Evolutionary conservation across 306 rosid species (phyloP), one percentile per base, ranked within the genome.

Genomic region (Lathyrus aphaca): DNA sequence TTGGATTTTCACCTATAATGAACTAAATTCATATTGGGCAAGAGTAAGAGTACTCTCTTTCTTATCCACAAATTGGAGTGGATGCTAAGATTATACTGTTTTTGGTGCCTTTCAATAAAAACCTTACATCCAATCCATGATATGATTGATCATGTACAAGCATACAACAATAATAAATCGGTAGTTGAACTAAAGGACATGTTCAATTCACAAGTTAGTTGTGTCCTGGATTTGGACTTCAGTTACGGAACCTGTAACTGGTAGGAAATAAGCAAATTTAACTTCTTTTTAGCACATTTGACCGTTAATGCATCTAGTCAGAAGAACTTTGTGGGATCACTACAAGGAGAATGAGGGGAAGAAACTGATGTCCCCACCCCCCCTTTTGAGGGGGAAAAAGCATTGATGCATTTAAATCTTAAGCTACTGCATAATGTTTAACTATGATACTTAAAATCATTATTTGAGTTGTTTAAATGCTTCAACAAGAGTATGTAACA

Each of bases 21-120:
- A 44, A 59, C 19, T 42, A 13, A 50, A 17, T 43, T 63, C 38
- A 40, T 17, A 40, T 56, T 72, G 64, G n/a, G 60, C 4, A 50
- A 16, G 51, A 45, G 46, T 14, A 49, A 2, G 5, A 45, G 39
- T 13, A 25, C 37, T 29, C 50, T 56, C 69, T 73, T 68, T 56
- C 69, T 73, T 68, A 58, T 73, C 82, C 60, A 40, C 16, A 27
- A 37, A 37, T 25, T 40, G 56, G 13, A 43, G 72, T 79, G 62
- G 79, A 8, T 40, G 17, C 43, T 48, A 78, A 29, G 60, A 64
- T 60, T 25, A 64, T 30, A 29, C 43, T 35, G 50, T 9, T 32
- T 11, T 71, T 53, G 59, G 65, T 66, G 14, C 21, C 10, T 42
- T 55, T 19, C 49, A 17, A 17, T 60, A 5, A n/a, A 56, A 11